phyloP scores from a whole-genome alignment of 768 basidiomycete genomes.

The Xerocomus spinulosus region DNA sequence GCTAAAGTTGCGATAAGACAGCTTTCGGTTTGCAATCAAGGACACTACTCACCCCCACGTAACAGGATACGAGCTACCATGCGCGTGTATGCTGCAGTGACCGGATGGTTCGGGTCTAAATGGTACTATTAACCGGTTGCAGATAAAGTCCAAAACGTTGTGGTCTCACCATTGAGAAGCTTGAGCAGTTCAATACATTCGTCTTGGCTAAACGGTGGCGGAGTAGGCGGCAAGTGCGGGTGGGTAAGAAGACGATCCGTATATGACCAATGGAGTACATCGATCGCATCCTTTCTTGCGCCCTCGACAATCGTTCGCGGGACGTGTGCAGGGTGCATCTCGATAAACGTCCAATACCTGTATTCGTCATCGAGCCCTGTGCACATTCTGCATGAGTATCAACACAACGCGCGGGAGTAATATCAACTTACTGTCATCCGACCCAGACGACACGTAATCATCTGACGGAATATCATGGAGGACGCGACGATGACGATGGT shows the following conservation, averaged over 20 bases:
- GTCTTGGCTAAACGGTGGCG: conserved; percentile 68
- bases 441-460: conserved; percentile 20
- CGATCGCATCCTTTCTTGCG: conserved; percentile 64
- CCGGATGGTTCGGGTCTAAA: conserved; percentile 20
- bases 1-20: conserved; percentile 28
- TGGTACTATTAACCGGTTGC: conserved; percentile 4
- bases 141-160: neutral
- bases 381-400: neutral
- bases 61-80: conserved; percentile 65
- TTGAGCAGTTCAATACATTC: conserved; percentile 73
- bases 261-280: conserved; percentile 76
- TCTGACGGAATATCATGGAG: conserved; percentile 41
- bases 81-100: conserved; percentile 48
- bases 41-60: conserved; percentile 51
- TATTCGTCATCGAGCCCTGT: conserved; percentile 72
- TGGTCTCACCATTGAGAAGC: conserved; percentile 40
- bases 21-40: neutral
- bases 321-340: conserved; percentile 71
- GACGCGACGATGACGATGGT: conserved; percentile 56
- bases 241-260: conserved; percentile 72
- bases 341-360: conserved; percentile 78
- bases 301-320: conserved; percentile 44
- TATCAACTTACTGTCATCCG: conserved; percentile 39
- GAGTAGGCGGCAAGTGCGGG: conserved; percentile 38
- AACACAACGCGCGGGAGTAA: neutral